These are phyloP conservation scores for Pythium dissimile DNA, from an alignment of 352 stramenopile species.

Conservation along the genomic window DNA sequence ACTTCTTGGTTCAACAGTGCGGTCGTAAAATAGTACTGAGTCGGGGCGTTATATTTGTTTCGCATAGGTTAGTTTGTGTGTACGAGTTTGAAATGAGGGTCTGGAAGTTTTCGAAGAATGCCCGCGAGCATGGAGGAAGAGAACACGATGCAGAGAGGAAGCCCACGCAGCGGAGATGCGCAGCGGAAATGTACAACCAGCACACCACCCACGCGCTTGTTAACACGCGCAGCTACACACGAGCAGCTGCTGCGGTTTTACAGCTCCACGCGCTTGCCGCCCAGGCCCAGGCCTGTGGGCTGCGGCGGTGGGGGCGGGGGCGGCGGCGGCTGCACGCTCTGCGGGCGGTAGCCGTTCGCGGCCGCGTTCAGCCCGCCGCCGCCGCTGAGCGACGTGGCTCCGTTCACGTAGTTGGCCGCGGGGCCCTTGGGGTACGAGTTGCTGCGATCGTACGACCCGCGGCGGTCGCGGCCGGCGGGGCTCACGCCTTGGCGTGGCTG, in stretches of 20 bases:
- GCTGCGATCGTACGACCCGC: conserved; percentile 26
- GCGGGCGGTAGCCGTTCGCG: conserved; percentile 5
- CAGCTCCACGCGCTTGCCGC: conserved; percentile 73
- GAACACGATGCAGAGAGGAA: not conserved
- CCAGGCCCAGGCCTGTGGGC: conserved; percentile 10
- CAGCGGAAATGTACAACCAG: too few relatives aligned
- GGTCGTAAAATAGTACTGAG: not conserved
- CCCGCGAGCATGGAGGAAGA: not conserved
- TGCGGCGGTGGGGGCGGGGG: conserved; percentile 1
- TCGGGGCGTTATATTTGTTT: conserved; percentile 27
- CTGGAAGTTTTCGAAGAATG: not conserved
- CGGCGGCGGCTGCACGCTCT: not conserved
- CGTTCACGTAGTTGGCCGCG: not conserved
- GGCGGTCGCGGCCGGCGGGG: conserved; percentile 20
- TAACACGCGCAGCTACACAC: too few relatives aligned
- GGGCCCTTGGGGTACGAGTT: conserved; percentile 32
- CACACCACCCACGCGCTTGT: too few relatives aligned
- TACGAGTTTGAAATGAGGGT: not conserved
- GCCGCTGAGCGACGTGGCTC: not conserved
- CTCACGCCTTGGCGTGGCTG: conserved; percentile 44
- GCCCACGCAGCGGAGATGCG: not conserved
- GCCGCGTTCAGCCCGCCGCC: conserved; percentile 8
- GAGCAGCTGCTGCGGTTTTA: too few relatives aligned
- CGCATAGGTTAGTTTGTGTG: conserved; percentile 20
- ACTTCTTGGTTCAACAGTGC: too few relatives aligned